Evolutionary conservation across 208 protist genomes (phyloP), one percentile per base, ranked within the genome.

Genomic region (Acanthamoeba royreba): DNA sequence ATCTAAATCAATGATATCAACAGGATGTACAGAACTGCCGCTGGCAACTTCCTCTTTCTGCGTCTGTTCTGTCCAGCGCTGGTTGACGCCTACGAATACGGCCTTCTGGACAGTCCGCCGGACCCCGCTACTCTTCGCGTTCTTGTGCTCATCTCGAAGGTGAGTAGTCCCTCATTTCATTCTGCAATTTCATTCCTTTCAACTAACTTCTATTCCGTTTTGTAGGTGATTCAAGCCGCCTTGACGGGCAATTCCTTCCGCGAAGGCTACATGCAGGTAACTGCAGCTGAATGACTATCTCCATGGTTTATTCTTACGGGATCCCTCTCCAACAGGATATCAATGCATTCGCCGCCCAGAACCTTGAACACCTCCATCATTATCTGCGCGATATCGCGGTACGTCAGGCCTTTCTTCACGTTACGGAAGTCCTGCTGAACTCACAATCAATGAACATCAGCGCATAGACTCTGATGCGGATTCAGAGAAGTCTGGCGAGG

Each of bases 261-360:
- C 40, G 77, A 86, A 33, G 77, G 52, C 45, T 55, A 86, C 47
- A 86, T 86, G 77, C 77, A 86, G n/a, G n/a, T n/a, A n/a, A n/a
- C n/a, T n/a, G n/a, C n/a, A n/a, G n/a, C n/a, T n/a, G n/a, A n/a
- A n/a, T n/a, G n/a, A n/a, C n/a, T n/a, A n/a, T n/a, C n/a, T n/a
- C n/a, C n/a, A n/a, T n/a, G n/a, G n/a, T n/a, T n/a, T n/a, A n/a
- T n/a, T n/a, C n/a, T n/a, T n/a, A n/a, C n/a, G n/a, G n/a, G n/a
- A n/a, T n/a, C n/a, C n/a, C n/a, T n/a, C n/a, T n/a, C n/a, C n/a
- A n/a, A n/a, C n/a, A n/a, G 25, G 52, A 86, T 33, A 58, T 86
- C 40, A 86, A 86, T 33, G 42, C 77, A 13, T 86, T 86, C 47
- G 40, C 77, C 5, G 8, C 42, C 4, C 77, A 86, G 22, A 86